Evolutionary conservation across 2,329 filamentous ascomycete genomes (phyloP), one percentile per base, ranked within the genome.

Genomic region (Colletotrichum truncatum): DNA sequence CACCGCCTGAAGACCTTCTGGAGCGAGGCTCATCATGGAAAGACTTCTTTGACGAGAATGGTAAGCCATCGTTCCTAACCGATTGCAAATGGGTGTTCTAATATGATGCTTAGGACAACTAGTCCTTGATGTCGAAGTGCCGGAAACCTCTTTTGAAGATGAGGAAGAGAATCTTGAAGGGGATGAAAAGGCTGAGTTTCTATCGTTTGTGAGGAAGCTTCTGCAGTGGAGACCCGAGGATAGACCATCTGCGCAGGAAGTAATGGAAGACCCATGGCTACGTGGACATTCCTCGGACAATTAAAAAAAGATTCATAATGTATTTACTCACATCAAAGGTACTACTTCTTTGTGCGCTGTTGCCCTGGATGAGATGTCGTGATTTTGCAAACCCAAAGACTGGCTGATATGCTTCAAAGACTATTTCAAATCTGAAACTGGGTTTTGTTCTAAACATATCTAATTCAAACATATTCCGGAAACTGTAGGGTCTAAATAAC

Each of bases 1-100:
- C 70, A 1, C 79, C 78, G 2, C 75, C 76, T 2, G 68, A 64
- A 48, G 69, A 72, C 2, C 76, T 81, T 39, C 51, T 81, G 39
- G 45, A 72, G 49, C 69, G 75, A 3, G 79, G 76, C 41, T 68
- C 71, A 4, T 65, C 56, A 2, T 69, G 63, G 52, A 53, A 55
- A 11, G 46, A 60, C 12, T 73, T 68, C 18, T 74, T 71, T 52
- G 73, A 72, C 45, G 45, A 52, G n/a, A 55, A 70, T 32, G 73
- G 70, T 70, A 30, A 53, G 62, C 36, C 3, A 1, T 18, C 9
- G 9, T 18, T 14, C 0, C 23, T 9, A 6, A 16, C 4, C n/a
- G 11, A 5, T 34, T 1, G 8, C 9, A 3, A 3, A 4, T 12
- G 6, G 2, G 28, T 3, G 18, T n/a, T 11, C 14, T 12, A 4